Percentiles rank a stretch among this genome's conserved stretches.
Evolutionary conservation across 2,329 filamentous ascomycete species (phyloP).

Genomic region (Annulohypoxylon truncatum): DNA sequence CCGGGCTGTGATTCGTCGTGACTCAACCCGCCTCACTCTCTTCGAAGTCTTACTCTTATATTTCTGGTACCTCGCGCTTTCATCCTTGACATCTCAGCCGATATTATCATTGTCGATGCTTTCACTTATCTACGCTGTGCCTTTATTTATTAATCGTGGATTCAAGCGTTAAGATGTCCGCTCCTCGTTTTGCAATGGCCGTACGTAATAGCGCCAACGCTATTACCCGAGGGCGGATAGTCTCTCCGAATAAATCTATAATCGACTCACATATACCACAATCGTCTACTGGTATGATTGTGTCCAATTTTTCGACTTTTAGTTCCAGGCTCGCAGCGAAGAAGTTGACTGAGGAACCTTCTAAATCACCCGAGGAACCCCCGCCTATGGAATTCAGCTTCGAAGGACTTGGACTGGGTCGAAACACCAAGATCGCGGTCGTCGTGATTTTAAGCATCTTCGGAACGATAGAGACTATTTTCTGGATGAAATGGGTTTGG

Average conservation of each 20-base stretch:
- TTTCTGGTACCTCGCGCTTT: background rate
- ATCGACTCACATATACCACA: slow-evolving; percentile 15
- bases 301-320: slow-evolving; percentile 25
- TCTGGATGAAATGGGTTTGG: slow-evolving; percentile 48
- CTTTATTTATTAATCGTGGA: background rate
- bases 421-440: slow-evolving; percentile 46
- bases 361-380: slow-evolving; percentile 21
- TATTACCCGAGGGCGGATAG: slow-evolving; percentile 15
- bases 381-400: slow-evolving; percentile 45
- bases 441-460: slow-evolving; percentile 46
- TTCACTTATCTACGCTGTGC: background rate
- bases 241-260: slow-evolving; percentile 3
- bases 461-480: slow-evolving; percentile 51
- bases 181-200: slow-evolving; percentile 12
- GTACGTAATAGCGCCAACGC: slow-evolving; percentile 25
- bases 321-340: slow-evolving; percentile 12
- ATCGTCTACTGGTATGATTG: background rate
- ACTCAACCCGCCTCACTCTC: slow-evolving; percentile 4
- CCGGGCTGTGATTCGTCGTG: background rate
- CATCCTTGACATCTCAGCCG: no score
- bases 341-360: slow-evolving; percentile 11
- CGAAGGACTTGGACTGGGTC: slow-evolving; percentile 47
- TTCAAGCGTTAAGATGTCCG: slow-evolving; percentile 19
- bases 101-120: background rate
- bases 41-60: background rate